Evolutionary conservation across 805 yeast species (phyloP).

Genomic region (Candida yuanshanica): DNA sequence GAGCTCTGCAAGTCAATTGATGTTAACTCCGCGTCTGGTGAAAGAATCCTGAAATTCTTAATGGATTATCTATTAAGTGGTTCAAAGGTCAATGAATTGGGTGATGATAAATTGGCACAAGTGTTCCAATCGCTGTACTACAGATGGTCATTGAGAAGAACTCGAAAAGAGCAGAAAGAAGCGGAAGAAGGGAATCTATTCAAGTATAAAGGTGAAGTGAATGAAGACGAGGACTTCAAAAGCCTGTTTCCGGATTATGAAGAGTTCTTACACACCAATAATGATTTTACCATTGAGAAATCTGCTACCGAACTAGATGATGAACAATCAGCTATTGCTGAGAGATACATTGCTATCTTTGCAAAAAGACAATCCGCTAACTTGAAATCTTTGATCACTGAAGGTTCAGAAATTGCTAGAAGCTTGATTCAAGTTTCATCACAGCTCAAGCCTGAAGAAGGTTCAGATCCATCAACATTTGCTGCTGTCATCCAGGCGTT

Average conservation of each 20-base stretch:
- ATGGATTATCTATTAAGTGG: conserved; percentile 28
- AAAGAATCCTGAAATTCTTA: conserved; percentile 44
- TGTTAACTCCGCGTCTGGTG: conserved; percentile 42
- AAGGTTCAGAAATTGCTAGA: conserved; percentile 35
- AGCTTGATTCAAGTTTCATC: conserved; percentile 22
- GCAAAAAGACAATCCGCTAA: conserved; percentile 12
- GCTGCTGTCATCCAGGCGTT: conserved; percentile 32
- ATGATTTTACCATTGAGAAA: conserved; percentile 15
- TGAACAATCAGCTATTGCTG: conserved; percentile 42
- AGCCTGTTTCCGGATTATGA: conserved; percentile 86
- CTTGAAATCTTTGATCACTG: conserved; percentile 29
- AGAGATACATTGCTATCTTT: conserved; percentile 41
- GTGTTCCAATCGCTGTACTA: conserved; percentile 60
- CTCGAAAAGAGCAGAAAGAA: conserved; percentile 59
- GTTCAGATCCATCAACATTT: conserved; percentile 26
- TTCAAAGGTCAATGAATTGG: conserved; percentile 5
- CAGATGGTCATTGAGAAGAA: conserved; percentile 73
- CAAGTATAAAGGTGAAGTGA: conserved; percentile 58
- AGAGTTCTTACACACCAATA: conserved; percentile 42
- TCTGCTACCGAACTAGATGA: conserved; percentile 35
- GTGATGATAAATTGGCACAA: conserved; percentile 31
- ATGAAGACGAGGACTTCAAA: conserved; percentile 75
- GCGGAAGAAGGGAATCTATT: conserved; percentile 58
- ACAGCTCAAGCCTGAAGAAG: conserved; percentile 17
- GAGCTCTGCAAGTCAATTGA: conserved; percentile 34